Conservation (phyloP, 306 rosid genomes). For the Leucaena leucocephala region DNA sequence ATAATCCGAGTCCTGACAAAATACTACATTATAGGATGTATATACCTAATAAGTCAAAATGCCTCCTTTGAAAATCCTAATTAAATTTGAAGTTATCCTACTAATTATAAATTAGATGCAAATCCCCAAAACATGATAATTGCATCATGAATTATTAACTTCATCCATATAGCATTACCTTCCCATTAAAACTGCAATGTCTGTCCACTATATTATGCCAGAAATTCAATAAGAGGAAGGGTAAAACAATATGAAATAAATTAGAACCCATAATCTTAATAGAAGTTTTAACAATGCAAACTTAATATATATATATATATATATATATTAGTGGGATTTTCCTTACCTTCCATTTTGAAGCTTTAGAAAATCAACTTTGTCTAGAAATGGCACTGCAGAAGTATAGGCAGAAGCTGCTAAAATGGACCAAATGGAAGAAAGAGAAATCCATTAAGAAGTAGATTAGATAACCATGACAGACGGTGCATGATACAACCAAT, state of each 20-base stretch:
- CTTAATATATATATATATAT: neutral
- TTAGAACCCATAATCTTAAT: neutral
- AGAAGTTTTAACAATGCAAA: neutral
- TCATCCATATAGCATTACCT: neutral
- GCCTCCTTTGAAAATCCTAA: constrained; percentile 2
- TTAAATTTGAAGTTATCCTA: neutral
- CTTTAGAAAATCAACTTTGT: constrained; percentile 67
- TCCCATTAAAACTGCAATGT: neutral
- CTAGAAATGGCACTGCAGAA: constrained; percentile 55
- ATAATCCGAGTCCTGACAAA: neutral
- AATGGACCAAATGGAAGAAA: constrained; percentile 38
- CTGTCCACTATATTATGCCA: constrained; percentile 1
- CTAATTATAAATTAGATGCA: neutral
- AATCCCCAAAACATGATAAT: constrained; percentile 4
- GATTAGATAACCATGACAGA: neutral
- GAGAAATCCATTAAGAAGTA: constrained; percentile 19
- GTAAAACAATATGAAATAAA: neutral
- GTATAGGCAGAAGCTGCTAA: constrained; percentile 76
- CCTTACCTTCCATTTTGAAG: constrained; percentile 95
- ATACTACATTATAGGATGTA: neutral
- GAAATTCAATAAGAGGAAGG: neutral
- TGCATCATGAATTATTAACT: neutral
- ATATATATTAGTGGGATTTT: neutral
- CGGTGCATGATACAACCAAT: constrained; percentile 9
- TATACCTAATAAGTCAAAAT: neutral